Conservation (phyloP, 805 yeast genomes). For the Wickerhamomyces mucosus region DNA sequence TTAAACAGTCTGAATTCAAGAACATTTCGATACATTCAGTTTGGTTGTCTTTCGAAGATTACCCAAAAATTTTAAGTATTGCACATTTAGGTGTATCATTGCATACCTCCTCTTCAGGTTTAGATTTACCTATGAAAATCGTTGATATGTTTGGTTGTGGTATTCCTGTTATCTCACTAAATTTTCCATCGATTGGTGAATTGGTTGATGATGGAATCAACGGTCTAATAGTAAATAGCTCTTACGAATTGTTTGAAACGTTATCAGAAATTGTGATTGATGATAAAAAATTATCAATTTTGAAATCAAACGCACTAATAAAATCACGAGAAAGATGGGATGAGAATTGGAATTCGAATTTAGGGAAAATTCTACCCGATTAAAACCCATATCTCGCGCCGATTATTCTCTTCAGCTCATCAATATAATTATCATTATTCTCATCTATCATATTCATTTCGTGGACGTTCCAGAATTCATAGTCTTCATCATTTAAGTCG, state of each 20-base stretch:
- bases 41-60: slow-evolving; percentile 75
- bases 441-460: slow-evolving; percentile 23
- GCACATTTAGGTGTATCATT: slow-evolving; percentile 88
- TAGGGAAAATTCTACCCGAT: neutral
- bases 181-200: slow-evolving; percentile 71
- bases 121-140: slow-evolving; percentile 95
- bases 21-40: slow-evolving; percentile 50
- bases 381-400: too few relatives aligned
- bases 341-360: slow-evolving; percentile 48
- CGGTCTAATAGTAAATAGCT: slow-evolving; percentile 49
- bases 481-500: slow-evolving; percentile 32
- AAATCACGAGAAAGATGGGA: slow-evolving; percentile 72
- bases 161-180: slow-evolving; percentile 75
- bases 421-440: slow-evolving; percentile 24
- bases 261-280: slow-evolving; percentile 27
- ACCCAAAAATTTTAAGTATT: slow-evolving; percentile 61
- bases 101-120: slow-evolving; percentile 86
- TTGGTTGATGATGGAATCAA: slow-evolving; percentile 59
- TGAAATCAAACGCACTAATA: slow-evolving; percentile 61
- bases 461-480: slow-evolving; percentile 38
- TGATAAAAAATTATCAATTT: slow-evolving; percentile 22
- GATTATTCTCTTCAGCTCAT: slow-evolving; percentile 3
- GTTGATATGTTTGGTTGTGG: slow-evolving; percentile 96
- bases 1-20: slow-evolving; percentile 33
- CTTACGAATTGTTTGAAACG: slow-evolving; percentile 35